Base-by-base conservation (phyloP, 495 filamentous ascomycete species). In the Penicillium paradoxum region DNA sequence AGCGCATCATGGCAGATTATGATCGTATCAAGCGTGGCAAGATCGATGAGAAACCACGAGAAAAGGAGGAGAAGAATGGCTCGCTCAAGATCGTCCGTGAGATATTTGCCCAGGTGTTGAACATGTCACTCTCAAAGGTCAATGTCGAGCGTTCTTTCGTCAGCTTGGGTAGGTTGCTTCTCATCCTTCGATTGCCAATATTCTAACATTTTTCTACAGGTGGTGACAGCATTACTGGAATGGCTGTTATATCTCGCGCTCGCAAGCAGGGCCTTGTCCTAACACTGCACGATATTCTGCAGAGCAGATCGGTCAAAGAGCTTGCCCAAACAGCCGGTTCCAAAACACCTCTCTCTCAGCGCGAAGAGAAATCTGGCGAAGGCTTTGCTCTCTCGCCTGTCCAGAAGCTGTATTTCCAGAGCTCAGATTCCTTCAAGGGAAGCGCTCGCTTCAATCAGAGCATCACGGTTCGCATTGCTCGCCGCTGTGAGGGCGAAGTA, bases 361-460 rank as follows among this genome's bases (percentile, higher is more conserved):
- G 58, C 13, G 61, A 66, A 25, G 73, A 76, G 47, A 62, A 69
- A 40, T 48, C 66, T 11, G 67, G 69, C 15, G 75, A 80, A 29
- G 55, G 60, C 32, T 89, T 89, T 59, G 75, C 73, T 10, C 62
- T 77, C 11, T 74, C 74, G 8, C 74, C 75, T 18, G 68, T 77
- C 29, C 75, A 79, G 53, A 62, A 62, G 21, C 57, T 79, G 8
- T 77, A 72, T 49, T 72, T 76, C 51, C 68, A 83, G 24, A 66
- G 66, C n/a, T 62, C 67, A 0, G 55, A 61, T n/a, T 67, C 76
- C 2, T 76, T 72, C 24, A 73, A 77, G 50, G 80, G 79, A 22
- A 55, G 25, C 0, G 58, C 63, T 38, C 81, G 85, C 27, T 90
- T 87, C 64, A 89, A 89, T 58, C 85, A 86, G 56, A 88, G 86